Evolutionary conservation across 345 rosid genomes (phyloP).

Genomic region (Jatropha curcas): DNA sequence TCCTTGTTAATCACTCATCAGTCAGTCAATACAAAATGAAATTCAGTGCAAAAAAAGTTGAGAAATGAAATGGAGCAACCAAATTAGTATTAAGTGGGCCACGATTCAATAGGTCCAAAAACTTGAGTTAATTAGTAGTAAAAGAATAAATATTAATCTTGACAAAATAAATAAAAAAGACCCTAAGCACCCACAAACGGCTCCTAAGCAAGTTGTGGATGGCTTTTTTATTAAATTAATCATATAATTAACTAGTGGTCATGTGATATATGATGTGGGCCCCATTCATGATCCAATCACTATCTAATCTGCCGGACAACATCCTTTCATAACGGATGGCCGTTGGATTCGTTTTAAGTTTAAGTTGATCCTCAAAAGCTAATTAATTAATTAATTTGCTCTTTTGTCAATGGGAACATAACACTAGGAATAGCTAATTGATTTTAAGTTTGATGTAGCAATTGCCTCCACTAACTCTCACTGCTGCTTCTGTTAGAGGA

Average conservation of each 20-base stretch:
- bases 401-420: too few species aligned
- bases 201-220: slow-evolving; percentile 3
- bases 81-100: neutral
- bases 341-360: neutral
- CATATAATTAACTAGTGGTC: too few species aligned
- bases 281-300: neutral
- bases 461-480: too few species aligned
- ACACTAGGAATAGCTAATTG: too few species aligned
- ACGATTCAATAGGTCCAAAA: slow-evolving; percentile 6
- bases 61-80: neutral
- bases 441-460: too few species aligned
- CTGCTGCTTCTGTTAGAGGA: too few species aligned
- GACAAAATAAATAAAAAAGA: neutral
- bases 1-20: too few species aligned
- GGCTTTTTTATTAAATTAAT: neutral
- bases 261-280: neutral
- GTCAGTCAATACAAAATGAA: too few species aligned
- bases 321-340: slow-evolving; percentile 1
- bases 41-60: slow-evolving; percentile 4
- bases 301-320: neutral
- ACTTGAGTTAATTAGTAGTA: neutral
- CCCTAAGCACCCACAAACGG: neutral
- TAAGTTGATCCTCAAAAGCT: too few species aligned
- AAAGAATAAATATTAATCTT: slow-evolving; percentile 10
- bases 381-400: too few species aligned